Base-by-base conservation (phyloP, 148 eudicot genomes). In the Camellia japonica region DNA sequence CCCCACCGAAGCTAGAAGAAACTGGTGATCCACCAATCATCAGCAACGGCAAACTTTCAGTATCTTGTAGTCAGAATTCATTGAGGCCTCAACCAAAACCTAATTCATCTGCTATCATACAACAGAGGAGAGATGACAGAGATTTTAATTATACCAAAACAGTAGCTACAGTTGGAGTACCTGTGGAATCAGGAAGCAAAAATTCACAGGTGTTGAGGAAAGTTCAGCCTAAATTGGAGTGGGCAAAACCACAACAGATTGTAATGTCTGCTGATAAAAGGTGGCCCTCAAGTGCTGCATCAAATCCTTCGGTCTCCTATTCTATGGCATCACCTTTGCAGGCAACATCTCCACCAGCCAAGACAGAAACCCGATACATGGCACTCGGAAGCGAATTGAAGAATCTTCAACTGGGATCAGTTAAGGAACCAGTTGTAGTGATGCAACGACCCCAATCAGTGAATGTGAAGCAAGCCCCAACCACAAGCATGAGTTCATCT, bases 401-500 rank as follows among this genome's bases (percentile, higher is more conserved):
- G 88, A 87, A 75, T 69, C 68, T 87, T 76, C 97, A 90, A 70
- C 84, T 85, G 60, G 93, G 93, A 75, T 63, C 92, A 15, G 86
- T 86, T 44, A 88, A 89, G 76, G 99, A 92, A 77, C 98, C 97
- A 55, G 88, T 95, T 74, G 83, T 55, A 73, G 63, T 93, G 84
- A 91, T 96, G 93, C 98, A 96, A 83, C 86, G 95, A 71, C 90
- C 94, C 5, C 92, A 88, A 85, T 89, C 91, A 3, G 83, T 80
- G 54, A 90, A 90, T 77, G 19, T 81, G 23, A 91, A 88, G 81
- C 87, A 80, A 75, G 60, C 82, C 74, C 83, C 90, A 18, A 76
- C 81, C 18, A 70, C 88, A 59, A 90, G 85, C 90, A 81, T 87
- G 23, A 85, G 88, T 77, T 87, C 90, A 20, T 90, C 95, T 70